phyloP scores from a whole-genome alignment of 306 rosid genomes.

The Gastrolobium villosum region DNA sequence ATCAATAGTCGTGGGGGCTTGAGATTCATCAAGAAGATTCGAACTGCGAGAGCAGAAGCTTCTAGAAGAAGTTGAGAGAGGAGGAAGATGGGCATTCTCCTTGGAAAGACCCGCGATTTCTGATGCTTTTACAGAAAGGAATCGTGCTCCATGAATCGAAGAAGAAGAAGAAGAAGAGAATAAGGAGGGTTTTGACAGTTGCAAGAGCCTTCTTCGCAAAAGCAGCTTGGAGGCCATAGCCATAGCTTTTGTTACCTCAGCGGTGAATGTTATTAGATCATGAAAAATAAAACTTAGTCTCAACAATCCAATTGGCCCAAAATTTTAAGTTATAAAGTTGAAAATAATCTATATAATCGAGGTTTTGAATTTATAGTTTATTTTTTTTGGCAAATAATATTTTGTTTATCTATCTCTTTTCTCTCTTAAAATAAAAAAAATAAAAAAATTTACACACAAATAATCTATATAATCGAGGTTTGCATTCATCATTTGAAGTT shows the following conservation, averaged over 20 bases:
- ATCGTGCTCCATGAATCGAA: slow-evolving; percentile 20
- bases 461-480: too few species aligned
- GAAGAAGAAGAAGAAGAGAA: slow-evolving; percentile 41
- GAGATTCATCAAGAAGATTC: slow-evolving; percentile 55
- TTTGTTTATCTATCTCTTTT: too few species aligned
- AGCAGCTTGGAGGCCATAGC: slow-evolving; percentile 73
- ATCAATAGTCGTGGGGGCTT: slow-evolving; percentile 77
- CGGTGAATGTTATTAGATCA: slow-evolving; percentile 18
- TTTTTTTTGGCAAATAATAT: too few species aligned
- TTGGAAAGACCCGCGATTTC: background rate
- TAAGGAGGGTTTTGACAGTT: slow-evolving; percentile 36
- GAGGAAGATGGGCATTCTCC: slow-evolving; percentile 25
- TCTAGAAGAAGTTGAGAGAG: slow-evolving; percentile 48
- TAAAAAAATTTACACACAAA: too few species aligned
- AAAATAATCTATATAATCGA: too few species aligned
- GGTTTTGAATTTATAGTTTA: too few species aligned
- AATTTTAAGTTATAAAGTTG: too few species aligned
- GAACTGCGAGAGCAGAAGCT: slow-evolving; percentile 65
- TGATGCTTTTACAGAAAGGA: slow-evolving; percentile 51
- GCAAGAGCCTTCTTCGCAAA: slow-evolving; percentile 57
- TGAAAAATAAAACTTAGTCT: background rate
- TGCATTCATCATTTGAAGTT: too few species aligned
- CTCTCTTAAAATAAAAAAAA: too few species aligned
- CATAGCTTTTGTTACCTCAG: slow-evolving; percentile 51
- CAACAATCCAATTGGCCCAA: background rate